phyloP scores from a whole-genome alignment of 2,329 filamentous ascomycete species.

The Pseudogymnoascus sp. region DNA sequence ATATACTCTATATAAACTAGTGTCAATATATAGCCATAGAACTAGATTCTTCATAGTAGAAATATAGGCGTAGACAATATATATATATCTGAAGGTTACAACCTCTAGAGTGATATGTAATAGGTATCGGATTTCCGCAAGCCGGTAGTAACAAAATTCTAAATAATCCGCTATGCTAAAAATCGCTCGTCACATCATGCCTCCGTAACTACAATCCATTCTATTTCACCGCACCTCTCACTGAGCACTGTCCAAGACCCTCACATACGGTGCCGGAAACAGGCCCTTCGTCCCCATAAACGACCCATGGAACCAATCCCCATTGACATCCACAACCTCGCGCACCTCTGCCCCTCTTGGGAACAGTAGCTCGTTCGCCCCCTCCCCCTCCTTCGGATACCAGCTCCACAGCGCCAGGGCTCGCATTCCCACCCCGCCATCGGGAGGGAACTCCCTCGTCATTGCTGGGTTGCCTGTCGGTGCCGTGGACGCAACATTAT shows the following conservation, averaged over 20 bases:
- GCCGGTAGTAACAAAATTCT: background rate
- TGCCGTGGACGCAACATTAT: slow-evolving; percentile 40
- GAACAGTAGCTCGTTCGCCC: slow-evolving; percentile 72
- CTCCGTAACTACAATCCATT: background rate
- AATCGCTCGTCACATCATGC: background rate
- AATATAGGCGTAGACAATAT: background rate
- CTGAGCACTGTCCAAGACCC: slow-evolving; percentile 31
- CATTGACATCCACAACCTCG: slow-evolving; percentile 81
- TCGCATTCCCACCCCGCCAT: slow-evolving; percentile 61
- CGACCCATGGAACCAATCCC: slow-evolving; percentile 80
- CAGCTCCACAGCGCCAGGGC: slow-evolving; percentile 67
- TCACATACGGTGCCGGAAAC: slow-evolving; percentile 73
- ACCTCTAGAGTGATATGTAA: background rate
- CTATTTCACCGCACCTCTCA: background rate
- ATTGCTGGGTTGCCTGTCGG: slow-evolving; percentile 23
- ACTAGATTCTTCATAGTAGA: background rate
- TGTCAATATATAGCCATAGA: background rate
- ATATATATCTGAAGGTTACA: background rate
- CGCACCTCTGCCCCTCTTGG: slow-evolving; percentile 73
- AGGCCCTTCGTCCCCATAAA: slow-evolving; percentile 75
- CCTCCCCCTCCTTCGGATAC: slow-evolving; percentile 55
- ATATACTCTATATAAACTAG: background rate
- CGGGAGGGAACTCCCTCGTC: slow-evolving; percentile 52
- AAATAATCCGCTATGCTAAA: slow-evolving; percentile 7
- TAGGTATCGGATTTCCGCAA: background rate